These are phyloP conservation scores for Diaporthe velutina DNA, from an alignment of 2,329 filamentous ascomycete species.

Conservation along the genomic window DNA sequence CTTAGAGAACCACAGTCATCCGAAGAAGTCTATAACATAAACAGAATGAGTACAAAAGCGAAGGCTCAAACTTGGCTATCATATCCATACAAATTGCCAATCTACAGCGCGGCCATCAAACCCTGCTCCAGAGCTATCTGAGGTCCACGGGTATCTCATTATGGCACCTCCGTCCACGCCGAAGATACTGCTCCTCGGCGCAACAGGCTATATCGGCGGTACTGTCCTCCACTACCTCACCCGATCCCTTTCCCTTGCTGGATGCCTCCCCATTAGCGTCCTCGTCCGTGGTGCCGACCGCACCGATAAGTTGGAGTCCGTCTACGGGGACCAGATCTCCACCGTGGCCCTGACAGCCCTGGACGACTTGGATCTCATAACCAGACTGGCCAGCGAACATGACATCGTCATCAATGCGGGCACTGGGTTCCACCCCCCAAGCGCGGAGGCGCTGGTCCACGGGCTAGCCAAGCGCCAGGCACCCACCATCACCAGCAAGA, in stretches of 20 bases:
- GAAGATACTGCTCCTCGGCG: constrained; percentile 45
- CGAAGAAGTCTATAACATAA: not conserved
- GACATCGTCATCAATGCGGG: constrained; percentile 59
- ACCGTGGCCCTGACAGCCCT: constrained; percentile 44
- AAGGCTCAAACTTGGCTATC: not conserved
- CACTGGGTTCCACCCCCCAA: constrained; percentile 51
- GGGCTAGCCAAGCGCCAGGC: constrained; percentile 53
- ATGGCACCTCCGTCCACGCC: constrained; percentile 6
- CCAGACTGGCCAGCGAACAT: constrained; percentile 43
- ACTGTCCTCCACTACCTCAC: constrained; percentile 44
- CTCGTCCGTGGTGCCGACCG: constrained; percentile 43
- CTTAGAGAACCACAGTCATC: not conserved
- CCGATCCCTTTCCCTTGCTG: constrained; percentile 42
- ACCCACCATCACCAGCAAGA: not conserved
- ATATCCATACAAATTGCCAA: not conserved
- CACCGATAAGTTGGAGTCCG: constrained; percentile 1
- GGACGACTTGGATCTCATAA: constrained; percentile 43
- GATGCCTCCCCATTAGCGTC: constrained; percentile 40
- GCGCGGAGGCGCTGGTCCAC: constrained; percentile 55
- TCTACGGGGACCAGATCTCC: constrained; percentile 41
- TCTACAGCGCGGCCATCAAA: not conserved
- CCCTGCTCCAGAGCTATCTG: not conserved
- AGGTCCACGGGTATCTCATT: too few relatives aligned
- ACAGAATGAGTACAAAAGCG: not conserved
- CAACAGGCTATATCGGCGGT: constrained; percentile 48